Percentiles rank a stretch among this genome's conserved stretches.
These are phyloP conservation scores for Cyclostephanos invisitatus DNA, from an alignment of 108 stramenopile genomes.

Conservation along the genomic window DNA sequence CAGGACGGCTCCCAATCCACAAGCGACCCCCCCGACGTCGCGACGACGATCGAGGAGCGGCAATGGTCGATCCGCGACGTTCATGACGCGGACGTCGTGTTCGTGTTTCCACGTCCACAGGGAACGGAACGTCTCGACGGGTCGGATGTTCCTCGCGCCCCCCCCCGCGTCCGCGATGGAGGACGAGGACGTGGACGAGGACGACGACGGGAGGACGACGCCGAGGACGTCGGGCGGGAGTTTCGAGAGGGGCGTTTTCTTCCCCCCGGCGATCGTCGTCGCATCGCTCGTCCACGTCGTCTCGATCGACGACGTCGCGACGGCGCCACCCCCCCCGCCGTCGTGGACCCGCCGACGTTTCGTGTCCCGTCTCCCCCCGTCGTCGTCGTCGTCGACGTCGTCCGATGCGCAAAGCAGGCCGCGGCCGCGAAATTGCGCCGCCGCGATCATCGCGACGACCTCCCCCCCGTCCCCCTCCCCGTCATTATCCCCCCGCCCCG, in stretches of 20 bases:
- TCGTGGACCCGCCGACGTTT: background rate
- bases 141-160: background rate
- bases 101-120: background rate
- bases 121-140: background rate
- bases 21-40: background rate
- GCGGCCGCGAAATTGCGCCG: conserved; percentile 50
- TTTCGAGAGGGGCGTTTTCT: background rate
- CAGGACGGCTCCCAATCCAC: background rate
- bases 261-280: too few species aligned
- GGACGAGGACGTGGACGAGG: background rate
- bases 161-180: background rate
- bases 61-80: background rate
- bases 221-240: background rate
- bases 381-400: background rate
- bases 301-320: background rate
- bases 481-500: background rate
- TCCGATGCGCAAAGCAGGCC: conserved; percentile 41
- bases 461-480: background rate
- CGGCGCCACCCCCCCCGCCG: background rate
- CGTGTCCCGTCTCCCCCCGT: background rate
- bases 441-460: conserved; percentile 7
- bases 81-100: background rate
- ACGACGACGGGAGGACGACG: background rate
- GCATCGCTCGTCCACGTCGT: background rate
- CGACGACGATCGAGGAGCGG: too few species aligned